These are phyloP conservation scores for Coemansia sp. DNA, from an alignment of 192 early-diverging fungal species.

Conservation along the genomic window DNA sequence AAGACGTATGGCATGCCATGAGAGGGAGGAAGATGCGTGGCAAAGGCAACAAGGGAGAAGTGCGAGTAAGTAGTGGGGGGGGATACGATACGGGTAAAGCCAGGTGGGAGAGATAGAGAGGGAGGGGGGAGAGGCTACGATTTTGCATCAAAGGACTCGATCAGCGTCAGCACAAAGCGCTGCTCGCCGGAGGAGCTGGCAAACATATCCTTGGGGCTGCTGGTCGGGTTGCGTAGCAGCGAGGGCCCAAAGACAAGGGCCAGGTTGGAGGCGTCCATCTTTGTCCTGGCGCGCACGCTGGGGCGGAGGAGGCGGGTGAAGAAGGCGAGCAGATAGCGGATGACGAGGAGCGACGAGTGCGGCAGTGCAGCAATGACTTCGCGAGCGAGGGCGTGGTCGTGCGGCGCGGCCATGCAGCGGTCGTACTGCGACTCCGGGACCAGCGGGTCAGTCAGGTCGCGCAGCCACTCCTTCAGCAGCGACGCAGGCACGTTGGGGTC, in stretches of 20 bases:
- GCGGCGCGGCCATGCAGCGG: conserved; percentile 67
- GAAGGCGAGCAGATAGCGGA: conserved; percentile 78
- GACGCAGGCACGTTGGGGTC: conserved; percentile 94
- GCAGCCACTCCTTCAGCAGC: conserved; percentile 89
- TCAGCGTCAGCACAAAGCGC: conserved; percentile 46
- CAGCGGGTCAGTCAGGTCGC: conserved; percentile 89
- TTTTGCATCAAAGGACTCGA: conserved; percentile 8
- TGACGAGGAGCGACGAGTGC: conserved; percentile 54
- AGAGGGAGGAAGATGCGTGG: no score
- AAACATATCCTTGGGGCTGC: conserved; percentile 62
- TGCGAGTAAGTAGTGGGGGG: no score
- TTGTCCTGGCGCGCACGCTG: conserved; percentile 71
- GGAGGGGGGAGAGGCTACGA: not conserved
- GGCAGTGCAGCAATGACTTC: conserved; percentile 46
- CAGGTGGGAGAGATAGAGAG: not conserved
- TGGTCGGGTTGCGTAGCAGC: conserved; percentile 82
- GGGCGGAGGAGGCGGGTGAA: conserved; percentile 78
- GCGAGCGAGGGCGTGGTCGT: conserved; percentile 57
- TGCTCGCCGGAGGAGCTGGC: conserved; percentile 57
- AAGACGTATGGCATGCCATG: not conserved
- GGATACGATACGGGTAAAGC: no score
- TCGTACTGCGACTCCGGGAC: conserved; percentile 81
- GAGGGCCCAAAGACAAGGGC: conserved; percentile 98
- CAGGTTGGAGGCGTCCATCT: conserved; percentile 88
- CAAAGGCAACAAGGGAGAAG: not conserved